These are phyloP conservation scores for Syncephalastrum monosporum DNA, from an alignment of 371 early-diverging fungal species.

Conservation along the genomic window DNA sequence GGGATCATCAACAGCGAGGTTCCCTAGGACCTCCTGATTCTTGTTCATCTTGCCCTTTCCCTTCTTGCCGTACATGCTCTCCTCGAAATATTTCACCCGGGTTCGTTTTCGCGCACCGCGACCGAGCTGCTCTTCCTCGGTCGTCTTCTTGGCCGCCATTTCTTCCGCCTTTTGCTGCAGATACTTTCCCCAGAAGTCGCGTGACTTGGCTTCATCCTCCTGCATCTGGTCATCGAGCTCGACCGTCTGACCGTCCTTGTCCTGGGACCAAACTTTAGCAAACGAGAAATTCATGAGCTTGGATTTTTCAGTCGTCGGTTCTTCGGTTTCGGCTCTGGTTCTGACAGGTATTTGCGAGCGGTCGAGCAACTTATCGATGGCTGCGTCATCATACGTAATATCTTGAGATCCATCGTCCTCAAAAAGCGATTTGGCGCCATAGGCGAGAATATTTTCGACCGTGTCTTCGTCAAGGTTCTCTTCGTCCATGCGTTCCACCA, in stretches of 20 bases:
- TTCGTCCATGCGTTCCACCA: slow-evolving; percentile 80
- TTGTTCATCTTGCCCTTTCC: neutral
- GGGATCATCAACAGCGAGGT: neutral
- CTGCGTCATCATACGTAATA: slow-evolving; percentile 55
- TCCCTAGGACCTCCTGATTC: neutral
- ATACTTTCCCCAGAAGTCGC: slow-evolving; percentile 52
- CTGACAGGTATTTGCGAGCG: slow-evolving; percentile 33
- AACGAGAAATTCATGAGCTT: slow-evolving; percentile 37
- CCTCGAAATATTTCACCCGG: slow-evolving; percentile 15
- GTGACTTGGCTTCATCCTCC: slow-evolving; percentile 18
- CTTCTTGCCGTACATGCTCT: neutral
- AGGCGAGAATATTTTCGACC: slow-evolving; percentile 72
- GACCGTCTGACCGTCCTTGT: slow-evolving; percentile 21
- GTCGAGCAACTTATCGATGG: slow-evolving; percentile 69
- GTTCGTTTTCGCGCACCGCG: slow-evolving; percentile 44
- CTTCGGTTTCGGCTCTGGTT: slow-evolving; percentile 20
- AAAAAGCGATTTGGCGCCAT: slow-evolving; percentile 81
- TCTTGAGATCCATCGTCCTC: slow-evolving; percentile 58
- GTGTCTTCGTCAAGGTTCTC: slow-evolving; percentile 59
- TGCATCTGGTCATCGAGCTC: slow-evolving; percentile 15
- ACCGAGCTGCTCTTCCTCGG: slow-evolving; percentile 22
- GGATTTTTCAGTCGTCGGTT: slow-evolving; percentile 12
- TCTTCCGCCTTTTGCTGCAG: slow-evolving; percentile 26
- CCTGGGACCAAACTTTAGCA: slow-evolving; percentile 44
- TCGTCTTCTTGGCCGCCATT: slow-evolving; percentile 8